Evolutionary conservation across 129 eudicot species (phyloP).

Genomic region (Deinandra increscens): DNA sequence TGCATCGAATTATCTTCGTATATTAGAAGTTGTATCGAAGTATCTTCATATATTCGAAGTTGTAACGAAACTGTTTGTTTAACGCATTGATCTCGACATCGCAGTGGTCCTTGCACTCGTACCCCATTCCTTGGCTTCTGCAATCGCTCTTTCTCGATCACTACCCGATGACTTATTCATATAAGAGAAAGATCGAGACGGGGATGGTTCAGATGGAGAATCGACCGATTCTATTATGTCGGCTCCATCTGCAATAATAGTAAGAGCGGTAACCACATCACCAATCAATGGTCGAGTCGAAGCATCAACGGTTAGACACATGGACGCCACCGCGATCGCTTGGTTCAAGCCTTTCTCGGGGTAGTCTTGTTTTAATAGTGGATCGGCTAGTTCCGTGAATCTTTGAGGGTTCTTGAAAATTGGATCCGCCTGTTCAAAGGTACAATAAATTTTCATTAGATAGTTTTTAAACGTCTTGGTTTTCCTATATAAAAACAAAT

Average conservation of each 20-base stretch:
- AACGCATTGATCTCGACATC: constrained; percentile 13
- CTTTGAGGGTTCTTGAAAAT: constrained; percentile 58
- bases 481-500: too few species aligned
- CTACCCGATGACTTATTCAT: constrained; percentile 6
- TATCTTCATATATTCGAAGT: background rate
- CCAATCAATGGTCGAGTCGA: constrained; percentile 64
- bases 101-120: constrained; percentile 36
- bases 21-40: too few species aligned
- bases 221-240: constrained; percentile 19
- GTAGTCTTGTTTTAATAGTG: constrained; percentile 45
- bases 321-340: constrained; percentile 71
- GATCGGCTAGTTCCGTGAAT: constrained; percentile 61
- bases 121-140: constrained; percentile 90
- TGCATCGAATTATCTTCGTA: too few species aligned
- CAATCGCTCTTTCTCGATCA: constrained; percentile 57
- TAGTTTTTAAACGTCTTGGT: too few species aligned
- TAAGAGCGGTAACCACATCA: constrained; percentile 83
- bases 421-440: constrained; percentile 61
- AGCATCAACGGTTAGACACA: constrained; percentile 76
- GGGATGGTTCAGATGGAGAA: constrained; percentile 14
- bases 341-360: constrained; percentile 63
- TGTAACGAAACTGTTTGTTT: constrained; percentile 1
- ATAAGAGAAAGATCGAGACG: background rate
- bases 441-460: background rate
- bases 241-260: constrained; percentile 38